phyloP scores from a whole-genome alignment of 2,329 filamentous ascomycete genomes.

The Epichloe uncinata region DNA sequence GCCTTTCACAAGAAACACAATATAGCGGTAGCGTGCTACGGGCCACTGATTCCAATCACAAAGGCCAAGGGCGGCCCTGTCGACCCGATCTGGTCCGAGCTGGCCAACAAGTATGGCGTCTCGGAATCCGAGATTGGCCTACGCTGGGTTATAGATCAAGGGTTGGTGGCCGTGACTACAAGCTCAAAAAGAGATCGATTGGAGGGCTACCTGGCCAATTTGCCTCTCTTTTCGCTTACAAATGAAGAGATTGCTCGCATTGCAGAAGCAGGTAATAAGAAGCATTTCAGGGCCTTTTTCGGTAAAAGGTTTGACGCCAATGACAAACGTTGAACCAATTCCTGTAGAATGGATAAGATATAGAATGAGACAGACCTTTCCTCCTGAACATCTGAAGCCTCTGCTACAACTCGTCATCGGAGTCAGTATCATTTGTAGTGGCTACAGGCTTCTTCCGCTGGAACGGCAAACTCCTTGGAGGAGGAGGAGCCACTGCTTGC shows the following conservation, averaged over 20 bases:
- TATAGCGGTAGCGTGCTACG: slow-evolving; percentile 45
- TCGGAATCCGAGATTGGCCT: slow-evolving; percentile 41
- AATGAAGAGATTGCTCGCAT: slow-evolving; percentile 45
- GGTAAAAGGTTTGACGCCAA: slow-evolving; percentile 34
- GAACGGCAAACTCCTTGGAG: slow-evolving; percentile 32
- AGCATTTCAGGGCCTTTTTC: slow-evolving; percentile 51
- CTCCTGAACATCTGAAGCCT: background rate
- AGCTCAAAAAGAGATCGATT: slow-evolving; percentile 45
- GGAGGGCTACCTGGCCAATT: slow-evolving; percentile 36
- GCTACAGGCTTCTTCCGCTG: slow-evolving; percentile 18
- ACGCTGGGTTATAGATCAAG: slow-evolving; percentile 48
- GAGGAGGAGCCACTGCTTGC: slow-evolving; percentile 18
- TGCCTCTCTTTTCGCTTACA: slow-evolving; percentile 44
- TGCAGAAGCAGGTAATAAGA: slow-evolving; percentile 39
- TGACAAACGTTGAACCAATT: slow-evolving; percentile 26
- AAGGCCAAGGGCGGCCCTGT: slow-evolving; percentile 38
- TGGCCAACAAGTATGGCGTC: slow-evolving; percentile 47
- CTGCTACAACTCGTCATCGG: slow-evolving; percentile 39
- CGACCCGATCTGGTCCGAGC: slow-evolving; percentile 32
- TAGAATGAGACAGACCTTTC: background rate
- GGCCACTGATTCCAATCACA: slow-evolving; percentile 37
- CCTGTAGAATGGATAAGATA: background rate
- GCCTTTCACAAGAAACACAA: slow-evolving; percentile 41
- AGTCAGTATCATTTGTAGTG: slow-evolving; percentile 35
- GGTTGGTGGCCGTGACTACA: slow-evolving; percentile 45